phyloP scores from a whole-genome alignment of 2,329 filamentous ascomycete genomes.

The Venturia carpophila region DNA sequence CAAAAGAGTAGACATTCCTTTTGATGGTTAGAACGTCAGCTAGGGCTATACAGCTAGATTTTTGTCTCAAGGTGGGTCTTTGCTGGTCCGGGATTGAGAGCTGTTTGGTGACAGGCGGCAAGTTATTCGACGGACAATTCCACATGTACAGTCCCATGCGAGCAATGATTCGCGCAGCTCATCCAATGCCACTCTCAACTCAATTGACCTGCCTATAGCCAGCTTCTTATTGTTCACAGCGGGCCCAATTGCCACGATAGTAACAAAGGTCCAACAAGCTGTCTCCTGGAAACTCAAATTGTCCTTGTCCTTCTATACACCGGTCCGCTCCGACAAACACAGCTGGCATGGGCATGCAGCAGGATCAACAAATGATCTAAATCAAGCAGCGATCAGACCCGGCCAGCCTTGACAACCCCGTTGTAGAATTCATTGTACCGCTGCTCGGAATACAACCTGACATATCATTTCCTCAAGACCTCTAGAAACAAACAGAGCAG shows the following conservation, averaged over 20 bases:
- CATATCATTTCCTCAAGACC: slow-evolving; percentile 6
- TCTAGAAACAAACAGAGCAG: slow-evolving; percentile 9
- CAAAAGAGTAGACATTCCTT: not conserved
- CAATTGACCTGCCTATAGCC: slow-evolving; percentile 9
- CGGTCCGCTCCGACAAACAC: slow-evolving; percentile 9
- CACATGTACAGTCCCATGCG: not conserved
- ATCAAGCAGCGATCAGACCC: not conserved
- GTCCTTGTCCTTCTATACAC: slow-evolving; percentile 5
- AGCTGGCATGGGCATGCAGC: slow-evolving; percentile 4
- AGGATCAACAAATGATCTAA: slow-evolving; percentile 9
- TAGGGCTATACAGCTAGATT: slow-evolving; percentile 5
- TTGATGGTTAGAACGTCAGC: slow-evolving; percentile 6
- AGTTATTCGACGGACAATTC: not conserved
- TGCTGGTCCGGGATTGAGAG: not conserved
- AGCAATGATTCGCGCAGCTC: slow-evolving; percentile 8
- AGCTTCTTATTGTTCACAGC: not conserved
- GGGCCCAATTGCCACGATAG: not conserved
- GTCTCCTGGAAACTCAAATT: slow-evolving; percentile 10
- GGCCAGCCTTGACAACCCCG: slow-evolving; percentile 1
- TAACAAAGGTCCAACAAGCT: not conserved
- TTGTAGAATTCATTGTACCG: not conserved
- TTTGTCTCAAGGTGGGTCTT: slow-evolving; percentile 3
- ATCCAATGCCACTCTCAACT: not conserved
- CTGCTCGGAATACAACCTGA: slow-evolving; percentile 5
- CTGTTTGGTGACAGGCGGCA: slow-evolving; percentile 13